Evolutionary conservation across 805 yeast species (phyloP).

Genomic region (Hanseniaspora vineae): DNA sequence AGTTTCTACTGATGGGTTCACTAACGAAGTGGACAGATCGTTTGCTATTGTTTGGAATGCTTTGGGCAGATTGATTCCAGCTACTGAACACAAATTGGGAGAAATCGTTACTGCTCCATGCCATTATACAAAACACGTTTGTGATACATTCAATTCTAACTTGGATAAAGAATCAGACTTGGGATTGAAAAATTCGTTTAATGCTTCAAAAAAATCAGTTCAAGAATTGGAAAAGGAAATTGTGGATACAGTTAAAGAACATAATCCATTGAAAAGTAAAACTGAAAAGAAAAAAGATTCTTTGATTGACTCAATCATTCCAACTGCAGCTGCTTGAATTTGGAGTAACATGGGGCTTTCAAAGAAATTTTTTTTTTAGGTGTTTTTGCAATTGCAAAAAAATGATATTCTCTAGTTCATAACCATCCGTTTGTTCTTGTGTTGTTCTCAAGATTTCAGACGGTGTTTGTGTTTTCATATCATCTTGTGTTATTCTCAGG

Average conservation of each 20-base stretch:
- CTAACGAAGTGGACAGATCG: conserved; percentile 50
- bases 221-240: conserved; percentile 23
- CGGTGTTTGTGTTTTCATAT: too few species aligned
- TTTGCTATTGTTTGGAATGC: conserved; percentile 29
- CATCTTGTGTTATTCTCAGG: too few species aligned
- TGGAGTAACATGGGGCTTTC: too few species aligned
- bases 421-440: too few species aligned
- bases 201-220: conserved; percentile 23
- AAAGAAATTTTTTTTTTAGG: too few species aligned
- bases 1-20: conserved; percentile 30
- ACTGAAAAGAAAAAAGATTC: not conserved
- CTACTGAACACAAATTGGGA: conserved; percentile 16
- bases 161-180: conserved; percentile 28
- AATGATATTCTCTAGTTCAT: too few species aligned
- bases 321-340: not conserved
- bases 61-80: conserved; percentile 27
- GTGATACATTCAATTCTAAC: conserved; percentile 28
- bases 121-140: conserved; percentile 23
- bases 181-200: conserved; percentile 18
- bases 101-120: conserved; percentile 24
- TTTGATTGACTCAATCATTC: not conserved
- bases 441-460: too few species aligned
- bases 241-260: conserved; percentile 6
- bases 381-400: too few species aligned
- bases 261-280: not conserved